phyloP scores from a whole-genome alignment of 495 filamentous ascomycete species.

The Pseudevernia furfuracea region DNA sequence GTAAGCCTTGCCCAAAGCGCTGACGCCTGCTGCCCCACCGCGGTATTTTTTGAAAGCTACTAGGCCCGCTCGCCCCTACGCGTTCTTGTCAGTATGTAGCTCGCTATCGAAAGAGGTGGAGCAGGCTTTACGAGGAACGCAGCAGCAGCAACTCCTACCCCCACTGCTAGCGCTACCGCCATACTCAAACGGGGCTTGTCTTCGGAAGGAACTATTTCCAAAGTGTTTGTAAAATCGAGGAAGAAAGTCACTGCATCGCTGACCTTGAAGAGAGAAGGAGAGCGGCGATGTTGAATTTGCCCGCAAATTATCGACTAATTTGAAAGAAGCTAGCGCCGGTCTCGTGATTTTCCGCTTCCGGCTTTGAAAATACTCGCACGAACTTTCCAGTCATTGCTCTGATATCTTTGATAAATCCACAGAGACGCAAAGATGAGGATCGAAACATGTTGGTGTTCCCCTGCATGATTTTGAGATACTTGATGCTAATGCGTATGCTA shows the following conservation, averaged over 20 bases:
- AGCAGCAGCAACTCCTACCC: conserved; percentile 68
- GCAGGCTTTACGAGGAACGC: conserved; percentile 61
- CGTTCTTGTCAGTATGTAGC: conserved; percentile 19
- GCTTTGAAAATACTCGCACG: background rate
- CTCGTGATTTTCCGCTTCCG: background rate
- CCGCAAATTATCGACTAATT: conserved; percentile 8
- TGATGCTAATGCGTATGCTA: background rate
- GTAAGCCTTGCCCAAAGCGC: conserved; percentile 76
- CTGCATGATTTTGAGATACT: background rate
- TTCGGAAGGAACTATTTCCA: background rate
- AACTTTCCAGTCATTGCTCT: background rate
- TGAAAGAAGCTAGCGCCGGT: background rate
- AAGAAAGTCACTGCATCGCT: background rate
- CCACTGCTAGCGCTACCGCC: conserved; percentile 68
- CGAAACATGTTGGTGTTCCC: conserved; percentile 51
- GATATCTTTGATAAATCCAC: background rate
- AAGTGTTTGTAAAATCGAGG: background rate
- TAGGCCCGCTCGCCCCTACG: conserved; percentile 80
- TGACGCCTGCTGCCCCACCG: conserved; percentile 52
- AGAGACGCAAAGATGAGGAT: conserved; percentile 36
- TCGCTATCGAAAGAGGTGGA: background rate
- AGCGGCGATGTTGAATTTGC: conserved; percentile 12
- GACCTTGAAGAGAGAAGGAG: background rate
- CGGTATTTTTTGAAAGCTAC: conserved; percentile 78
- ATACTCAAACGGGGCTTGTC: conserved; percentile 37